Conservation (phyloP, 257 asterid genomes). For the Schizonepeta tenuifolia region DNA sequence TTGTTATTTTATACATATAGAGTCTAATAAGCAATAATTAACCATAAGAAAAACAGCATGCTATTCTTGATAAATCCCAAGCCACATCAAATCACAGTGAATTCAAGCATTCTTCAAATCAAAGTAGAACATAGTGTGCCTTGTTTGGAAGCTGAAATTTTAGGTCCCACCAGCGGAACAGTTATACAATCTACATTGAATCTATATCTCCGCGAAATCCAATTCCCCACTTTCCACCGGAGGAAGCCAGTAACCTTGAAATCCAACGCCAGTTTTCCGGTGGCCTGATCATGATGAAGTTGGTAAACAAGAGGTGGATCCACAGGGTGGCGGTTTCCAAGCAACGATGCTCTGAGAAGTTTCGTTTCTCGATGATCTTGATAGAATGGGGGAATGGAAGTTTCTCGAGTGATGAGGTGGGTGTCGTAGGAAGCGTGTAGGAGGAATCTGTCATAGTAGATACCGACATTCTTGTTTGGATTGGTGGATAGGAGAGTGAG, state of each 20-base stretch:
- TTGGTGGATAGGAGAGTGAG: conserved; percentile 58
- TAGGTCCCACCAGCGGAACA: conserved; percentile 48
- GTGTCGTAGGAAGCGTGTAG: conserved; percentile 54
- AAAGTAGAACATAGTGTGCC: conserved; percentile 63
- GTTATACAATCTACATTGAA: conserved; percentile 56
- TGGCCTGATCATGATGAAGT: conserved; percentile 43
- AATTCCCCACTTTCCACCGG: conserved; percentile 71
- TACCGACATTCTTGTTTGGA: conserved; percentile 67
- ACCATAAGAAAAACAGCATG: neutral
- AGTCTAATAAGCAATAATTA: neutral
- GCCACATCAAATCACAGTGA: neutral
- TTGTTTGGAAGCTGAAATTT: conserved; percentile 43
- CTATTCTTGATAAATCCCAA: neutral
- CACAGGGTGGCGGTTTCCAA: conserved; percentile 49
- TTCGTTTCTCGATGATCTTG: conserved; percentile 59
- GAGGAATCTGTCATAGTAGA: conserved; percentile 57
- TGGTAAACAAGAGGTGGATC: conserved; percentile 50
- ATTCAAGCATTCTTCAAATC: conserved; percentile 40
- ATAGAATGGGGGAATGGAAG: conserved; percentile 57
- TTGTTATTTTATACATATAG: neutral
- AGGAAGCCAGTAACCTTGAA: conserved; percentile 53
- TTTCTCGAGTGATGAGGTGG: conserved; percentile 46
- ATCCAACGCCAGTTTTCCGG: conserved; percentile 44
- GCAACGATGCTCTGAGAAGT: conserved; percentile 49
- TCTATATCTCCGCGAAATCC: conserved; percentile 67